Base-by-base conservation (phyloP, 2,329 filamentous ascomycete genomes). In the Madurella fahalii region DNA sequence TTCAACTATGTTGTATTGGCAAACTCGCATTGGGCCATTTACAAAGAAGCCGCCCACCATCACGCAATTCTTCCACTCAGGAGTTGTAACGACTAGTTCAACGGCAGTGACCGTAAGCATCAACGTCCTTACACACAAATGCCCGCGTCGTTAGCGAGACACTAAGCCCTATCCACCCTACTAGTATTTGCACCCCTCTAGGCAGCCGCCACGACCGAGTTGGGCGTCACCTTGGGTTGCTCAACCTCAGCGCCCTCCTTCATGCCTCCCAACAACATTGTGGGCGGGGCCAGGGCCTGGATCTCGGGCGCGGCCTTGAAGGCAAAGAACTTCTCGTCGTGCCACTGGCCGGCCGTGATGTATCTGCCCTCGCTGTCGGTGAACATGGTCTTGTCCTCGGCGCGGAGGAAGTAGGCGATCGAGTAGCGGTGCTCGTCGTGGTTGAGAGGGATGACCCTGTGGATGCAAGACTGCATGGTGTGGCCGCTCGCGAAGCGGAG, bases 321-420 rank as follows among this genome's bases (percentile, higher is more conserved):
- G 11, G 73, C 74, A 65, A 75, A 74, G 71, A 78, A 78, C 70
- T 80, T 80, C 69, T 79, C 71, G 64, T 79, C 77, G 63, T 80
- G 77, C 77, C 77, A 80, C 68, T 79, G 72, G 47, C 72, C 73
- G 40, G 79, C 77, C 9, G 79, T 80, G 57, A 82, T 72, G 59
- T 73, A 74, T 42, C 78, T 70, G 54, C 79, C 79, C 70, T 79
- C 77, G 59, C 72, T 75, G 68, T 82, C 80, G 46, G 71, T 72
- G 65, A 82, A 81, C 72, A 77, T 75, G 63, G 76, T 77, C 62
- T 78, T 77, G 65, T 82, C 73, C 71, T 82, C 78, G 50, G 79
- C 76, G 37, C 79, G 73, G 49, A 82, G 71, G 71, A 82, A 82
- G 67, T 82, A 83, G 13, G 80, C 79, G 58, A 82, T 79, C 9